phyloP scores from a whole-genome alignment of 1,284 basidiomycete genomes.

The Tilletia setariae region DNA sequence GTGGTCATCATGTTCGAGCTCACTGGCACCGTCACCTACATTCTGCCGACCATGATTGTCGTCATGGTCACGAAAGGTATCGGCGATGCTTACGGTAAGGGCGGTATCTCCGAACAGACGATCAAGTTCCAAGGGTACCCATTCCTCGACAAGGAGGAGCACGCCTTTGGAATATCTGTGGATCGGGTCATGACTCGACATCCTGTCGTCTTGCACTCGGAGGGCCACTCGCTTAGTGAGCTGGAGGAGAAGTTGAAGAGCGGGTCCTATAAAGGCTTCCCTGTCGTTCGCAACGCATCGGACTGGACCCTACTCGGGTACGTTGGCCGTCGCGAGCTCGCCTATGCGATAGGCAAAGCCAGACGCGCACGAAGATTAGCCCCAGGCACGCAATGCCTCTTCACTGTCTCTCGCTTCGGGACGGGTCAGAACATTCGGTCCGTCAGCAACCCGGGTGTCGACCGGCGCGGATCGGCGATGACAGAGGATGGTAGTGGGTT shows the following conservation, averaged over 20 bases:
- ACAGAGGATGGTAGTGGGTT: background rate
- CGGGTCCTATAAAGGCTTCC: slow-evolving; percentile 78
- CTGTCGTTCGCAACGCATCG: slow-evolving; percentile 65
- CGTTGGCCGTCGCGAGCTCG: slow-evolving; percentile 78
- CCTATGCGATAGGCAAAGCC: slow-evolving; percentile 73
- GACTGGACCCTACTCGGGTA: slow-evolving; percentile 74
- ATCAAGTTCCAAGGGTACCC: slow-evolving; percentile 70
- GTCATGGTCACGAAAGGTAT: slow-evolving; percentile 76
- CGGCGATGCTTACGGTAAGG: slow-evolving; percentile 82
- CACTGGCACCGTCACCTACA: slow-evolving; percentile 88
- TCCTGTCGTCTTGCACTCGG: slow-evolving; percentile 69
- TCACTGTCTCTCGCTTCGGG: slow-evolving; percentile 26
- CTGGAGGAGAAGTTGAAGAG: slow-evolving; percentile 58
- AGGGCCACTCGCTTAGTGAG: slow-evolving; percentile 72
- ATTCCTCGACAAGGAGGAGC: slow-evolving; percentile 82
- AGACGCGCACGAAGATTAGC: slow-evolving; percentile 28
- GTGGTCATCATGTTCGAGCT: slow-evolving; percentile 97
- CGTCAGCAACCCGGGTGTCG: background rate
- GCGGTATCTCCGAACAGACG: slow-evolving; percentile 91
- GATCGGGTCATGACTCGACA: slow-evolving; percentile 82
- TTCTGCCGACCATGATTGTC: slow-evolving; percentile 84
- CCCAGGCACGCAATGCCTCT: slow-evolving; percentile 36
- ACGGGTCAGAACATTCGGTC: background rate
- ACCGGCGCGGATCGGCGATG: too few relatives aligned
- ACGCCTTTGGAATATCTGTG: slow-evolving; percentile 71